Evolutionary conservation across 495 filamentous ascomycete species (phyloP).

Genomic region (Letharia columbiana): DNA sequence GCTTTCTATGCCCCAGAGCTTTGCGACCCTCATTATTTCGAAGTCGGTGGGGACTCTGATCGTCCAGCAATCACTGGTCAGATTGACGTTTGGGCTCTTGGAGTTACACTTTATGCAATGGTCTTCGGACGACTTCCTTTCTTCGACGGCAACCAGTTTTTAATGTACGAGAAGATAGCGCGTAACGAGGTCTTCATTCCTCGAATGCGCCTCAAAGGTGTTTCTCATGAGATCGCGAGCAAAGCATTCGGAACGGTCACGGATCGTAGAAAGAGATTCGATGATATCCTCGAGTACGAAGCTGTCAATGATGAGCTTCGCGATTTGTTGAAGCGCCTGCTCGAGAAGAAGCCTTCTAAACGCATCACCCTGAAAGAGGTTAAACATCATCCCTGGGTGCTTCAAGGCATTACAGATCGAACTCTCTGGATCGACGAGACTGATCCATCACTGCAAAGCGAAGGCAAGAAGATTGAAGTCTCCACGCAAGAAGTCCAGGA

Average conservation of each 20-base stretch:
- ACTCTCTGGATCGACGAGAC: slow-evolving; percentile 84
- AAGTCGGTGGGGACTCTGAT: slow-evolving; percentile 39
- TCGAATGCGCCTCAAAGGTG: slow-evolving; percentile 64
- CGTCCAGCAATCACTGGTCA: slow-evolving; percentile 51
- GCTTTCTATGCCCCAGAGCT: slow-evolving; percentile 97
- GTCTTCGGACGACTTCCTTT: slow-evolving; percentile 91
- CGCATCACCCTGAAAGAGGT: slow-evolving; percentile 86
- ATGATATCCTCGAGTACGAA: slow-evolving; percentile 73
- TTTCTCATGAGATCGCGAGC: slow-evolving; percentile 31
- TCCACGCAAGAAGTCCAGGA: slow-evolving; percentile 80
- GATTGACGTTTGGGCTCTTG: slow-evolving; percentile 96
- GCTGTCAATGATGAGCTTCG: slow-evolving; percentile 72
- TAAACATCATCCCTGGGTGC: slow-evolving; percentile 92
- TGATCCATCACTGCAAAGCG: slow-evolving; percentile 70
- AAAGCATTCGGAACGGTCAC: slow-evolving; percentile 43
- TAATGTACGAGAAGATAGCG: slow-evolving; percentile 81
- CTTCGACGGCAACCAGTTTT: slow-evolving; percentile 80
- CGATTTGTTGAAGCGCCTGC: slow-evolving; percentile 71
- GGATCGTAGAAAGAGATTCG: slow-evolving; percentile 45
- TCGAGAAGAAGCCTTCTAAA: slow-evolving; percentile 81
- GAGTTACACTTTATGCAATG: slow-evolving; percentile 91
- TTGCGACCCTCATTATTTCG: slow-evolving; percentile 69
- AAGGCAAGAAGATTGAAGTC: slow-evolving; percentile 86
- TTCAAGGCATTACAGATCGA: slow-evolving; percentile 67
- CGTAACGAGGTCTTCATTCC: slow-evolving; percentile 87